A percentile compares a stretch with the other conserved stretches of the same genome.
Evolutionary conservation across 495 filamentous ascomycete species (phyloP).

Genomic region (Cryomyces minteri): DNA sequence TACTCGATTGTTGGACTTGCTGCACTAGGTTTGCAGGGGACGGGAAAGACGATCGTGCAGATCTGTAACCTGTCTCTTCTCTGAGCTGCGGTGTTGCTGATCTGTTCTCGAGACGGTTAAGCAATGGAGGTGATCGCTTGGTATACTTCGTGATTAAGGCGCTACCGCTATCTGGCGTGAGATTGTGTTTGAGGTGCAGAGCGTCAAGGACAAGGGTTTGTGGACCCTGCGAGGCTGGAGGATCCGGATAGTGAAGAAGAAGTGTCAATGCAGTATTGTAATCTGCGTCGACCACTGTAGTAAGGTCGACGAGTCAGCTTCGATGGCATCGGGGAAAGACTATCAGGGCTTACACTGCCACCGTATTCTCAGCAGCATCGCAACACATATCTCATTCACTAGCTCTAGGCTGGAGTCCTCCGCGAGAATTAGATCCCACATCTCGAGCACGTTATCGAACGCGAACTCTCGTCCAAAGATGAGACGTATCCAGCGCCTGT

Average conservation of each 20-base stretch:
- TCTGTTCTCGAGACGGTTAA: conserved; percentile 8
- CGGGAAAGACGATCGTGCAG: no score
- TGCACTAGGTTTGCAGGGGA: no score
- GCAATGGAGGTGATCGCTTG: conserved; percentile 20
- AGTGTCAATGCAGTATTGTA: conserved; percentile 69
- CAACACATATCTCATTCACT: conserved; percentile 74
- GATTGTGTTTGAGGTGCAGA: conserved; percentile 63
- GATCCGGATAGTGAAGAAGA: conserved; percentile 63
- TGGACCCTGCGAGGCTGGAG: conserved; percentile 39
- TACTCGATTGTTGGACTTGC: conserved; percentile 16
- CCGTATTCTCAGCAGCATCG: conserved; percentile 83
- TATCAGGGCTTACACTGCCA: conserved; percentile 52
- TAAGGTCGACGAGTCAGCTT: not conserved
- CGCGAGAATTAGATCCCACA: conserved; percentile 89
- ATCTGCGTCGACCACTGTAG: conserved; percentile 64
- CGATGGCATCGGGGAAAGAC: not conserved
- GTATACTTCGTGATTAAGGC: conserved; percentile 73
- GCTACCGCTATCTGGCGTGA: conserved; percentile 49
- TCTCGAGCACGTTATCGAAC: conserved; percentile 59
- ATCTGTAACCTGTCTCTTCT: not conserved
- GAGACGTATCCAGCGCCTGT: conserved; percentile 82
- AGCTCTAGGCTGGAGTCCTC: conserved; percentile 68
- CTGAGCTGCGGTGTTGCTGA: not conserved
- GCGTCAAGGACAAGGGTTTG: conserved; percentile 74
- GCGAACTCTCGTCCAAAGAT: conserved; percentile 87